A percentile compares a stretch with the other conserved stretches of the same genome.
Conservation (phyloP, 306 rosid genomes). For the Begonia fuchsioides region DNA sequence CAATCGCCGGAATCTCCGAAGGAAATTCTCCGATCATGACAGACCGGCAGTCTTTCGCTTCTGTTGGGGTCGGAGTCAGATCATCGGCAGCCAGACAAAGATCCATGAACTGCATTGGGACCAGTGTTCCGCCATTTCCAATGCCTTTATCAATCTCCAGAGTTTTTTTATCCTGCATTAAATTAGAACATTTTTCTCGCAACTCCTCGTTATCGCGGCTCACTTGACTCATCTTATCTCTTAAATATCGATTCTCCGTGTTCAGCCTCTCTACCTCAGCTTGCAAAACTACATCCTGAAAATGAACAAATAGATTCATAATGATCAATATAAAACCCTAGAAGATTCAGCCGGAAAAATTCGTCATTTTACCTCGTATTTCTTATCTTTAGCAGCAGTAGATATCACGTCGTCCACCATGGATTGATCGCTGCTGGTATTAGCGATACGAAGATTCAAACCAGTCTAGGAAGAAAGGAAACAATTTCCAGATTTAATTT, state of each 20-base stretch:
- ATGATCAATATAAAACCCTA: no score
- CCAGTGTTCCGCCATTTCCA: slow-evolving; percentile 8
- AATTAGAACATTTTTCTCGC: slow-evolving; percentile 25
- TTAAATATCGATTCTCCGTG: slow-evolving; percentile 46
- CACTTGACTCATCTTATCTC: slow-evolving; percentile 22
- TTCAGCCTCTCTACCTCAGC: slow-evolving; percentile 37
- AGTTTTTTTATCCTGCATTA: slow-evolving; percentile 24
- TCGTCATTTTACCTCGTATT: slow-evolving; percentile 31
- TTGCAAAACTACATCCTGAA: slow-evolving; percentile 28
- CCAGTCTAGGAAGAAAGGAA: slow-evolving; percentile 34
- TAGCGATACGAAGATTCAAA: slow-evolving; percentile 49
- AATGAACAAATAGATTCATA: no score
- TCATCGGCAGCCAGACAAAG: slow-evolving; percentile 42
- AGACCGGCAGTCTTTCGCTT: slow-evolving; percentile 26
- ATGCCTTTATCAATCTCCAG: not conserved
- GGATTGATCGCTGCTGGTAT: slow-evolving; percentile 45
- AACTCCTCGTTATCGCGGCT: slow-evolving; percentile 26
- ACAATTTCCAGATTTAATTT: no score
- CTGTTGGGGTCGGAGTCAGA: slow-evolving; percentile 31
- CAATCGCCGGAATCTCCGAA: slow-evolving; percentile 24
- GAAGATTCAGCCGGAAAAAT: no score
- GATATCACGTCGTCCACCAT: slow-evolving; percentile 34
- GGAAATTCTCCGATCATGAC: slow-evolving; percentile 17
- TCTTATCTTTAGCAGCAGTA: slow-evolving; percentile 22
- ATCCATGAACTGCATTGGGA: slow-evolving; percentile 53